phyloP scores from a whole-genome alignment of 371 early-diverging fungal genomes.

The Blakeslea trispora region DNA sequence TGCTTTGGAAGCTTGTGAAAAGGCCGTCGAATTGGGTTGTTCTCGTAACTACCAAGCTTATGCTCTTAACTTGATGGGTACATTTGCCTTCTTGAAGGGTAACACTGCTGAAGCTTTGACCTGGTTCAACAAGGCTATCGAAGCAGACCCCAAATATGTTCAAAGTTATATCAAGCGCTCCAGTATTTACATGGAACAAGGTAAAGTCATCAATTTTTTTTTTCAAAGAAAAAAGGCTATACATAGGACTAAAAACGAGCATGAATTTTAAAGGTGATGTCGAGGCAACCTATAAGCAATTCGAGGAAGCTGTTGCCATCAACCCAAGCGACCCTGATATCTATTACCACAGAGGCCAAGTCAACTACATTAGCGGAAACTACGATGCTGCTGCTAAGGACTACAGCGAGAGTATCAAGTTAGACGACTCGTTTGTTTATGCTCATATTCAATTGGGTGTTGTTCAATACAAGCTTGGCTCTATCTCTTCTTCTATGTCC shows the following conservation, averaged over 20 bases:
- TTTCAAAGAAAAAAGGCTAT: conserved; percentile 3
- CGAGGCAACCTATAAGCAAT: conserved; percentile 64
- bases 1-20: conserved; percentile 69
- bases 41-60: conserved; percentile 55
- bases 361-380: conserved; percentile 78
- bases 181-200: conserved; percentile 85
- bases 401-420: conserved; percentile 78
- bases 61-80: conserved; percentile 84
- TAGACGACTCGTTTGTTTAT: conserved; percentile 85
- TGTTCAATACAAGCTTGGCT: conserved; percentile 90
- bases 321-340: conserved; percentile 75
- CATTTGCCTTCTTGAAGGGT: conserved; percentile 88
- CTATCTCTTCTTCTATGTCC: conserved; percentile 67
- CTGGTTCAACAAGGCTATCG: conserved; percentile 81
- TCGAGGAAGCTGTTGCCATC: conserved; percentile 69
- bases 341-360: conserved; percentile 77
- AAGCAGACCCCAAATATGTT: conserved; percentile 75
- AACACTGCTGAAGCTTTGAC: conserved; percentile 72
- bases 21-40: conserved; percentile 67
- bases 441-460: conserved; percentile 95
- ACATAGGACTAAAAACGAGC: background rate
- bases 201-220: conserved; percentile 18
- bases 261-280: conserved; percentile 51
- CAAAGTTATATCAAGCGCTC: conserved; percentile 89
- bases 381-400: conserved; percentile 81